Conservation (phyloP, 345 rosid genomes). For the Diplotaxis tenuifolia region DNA sequence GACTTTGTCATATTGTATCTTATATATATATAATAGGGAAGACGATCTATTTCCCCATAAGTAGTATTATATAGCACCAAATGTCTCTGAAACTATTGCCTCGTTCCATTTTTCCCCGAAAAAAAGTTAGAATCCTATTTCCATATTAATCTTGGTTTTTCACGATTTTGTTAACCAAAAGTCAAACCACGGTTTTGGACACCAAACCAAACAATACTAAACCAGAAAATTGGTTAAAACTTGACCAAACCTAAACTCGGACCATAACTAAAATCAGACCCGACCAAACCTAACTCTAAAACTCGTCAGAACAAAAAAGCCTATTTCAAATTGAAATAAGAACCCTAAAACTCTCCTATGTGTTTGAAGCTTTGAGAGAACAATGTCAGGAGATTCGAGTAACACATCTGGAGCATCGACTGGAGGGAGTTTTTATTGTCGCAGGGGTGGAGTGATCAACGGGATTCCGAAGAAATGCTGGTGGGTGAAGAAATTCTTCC, state of each 20-base stretch:
- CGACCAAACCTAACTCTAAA: background rate
- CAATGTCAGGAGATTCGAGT: too few species aligned
- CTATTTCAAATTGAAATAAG: background rate
- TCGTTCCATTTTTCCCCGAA: background rate
- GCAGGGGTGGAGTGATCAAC: too few species aligned
- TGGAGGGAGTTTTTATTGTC: background rate
- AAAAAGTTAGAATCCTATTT: background rate
- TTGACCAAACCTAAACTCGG: background rate
- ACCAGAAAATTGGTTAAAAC: background rate
- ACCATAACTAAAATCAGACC: background rate
- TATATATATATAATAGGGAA: too few species aligned
- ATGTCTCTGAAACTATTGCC: too few species aligned
- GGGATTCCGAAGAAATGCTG: too few species aligned
- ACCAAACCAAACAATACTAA: too few species aligned
- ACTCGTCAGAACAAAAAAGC: background rate
- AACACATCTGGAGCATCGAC: background rate
- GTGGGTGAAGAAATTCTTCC: background rate
- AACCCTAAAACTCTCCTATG: too few species aligned
- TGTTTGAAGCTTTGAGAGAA: background rate
- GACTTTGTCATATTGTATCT: too few species aligned
- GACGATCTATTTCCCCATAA: background rate
- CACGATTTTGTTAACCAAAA: background rate
- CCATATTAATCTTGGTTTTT: background rate
- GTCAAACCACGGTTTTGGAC: background rate
- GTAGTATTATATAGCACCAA: background rate